Evolutionary conservation across 2,329 filamentous ascomycete genomes (phyloP).

Genomic region (Huntiella abstrusa): DNA sequence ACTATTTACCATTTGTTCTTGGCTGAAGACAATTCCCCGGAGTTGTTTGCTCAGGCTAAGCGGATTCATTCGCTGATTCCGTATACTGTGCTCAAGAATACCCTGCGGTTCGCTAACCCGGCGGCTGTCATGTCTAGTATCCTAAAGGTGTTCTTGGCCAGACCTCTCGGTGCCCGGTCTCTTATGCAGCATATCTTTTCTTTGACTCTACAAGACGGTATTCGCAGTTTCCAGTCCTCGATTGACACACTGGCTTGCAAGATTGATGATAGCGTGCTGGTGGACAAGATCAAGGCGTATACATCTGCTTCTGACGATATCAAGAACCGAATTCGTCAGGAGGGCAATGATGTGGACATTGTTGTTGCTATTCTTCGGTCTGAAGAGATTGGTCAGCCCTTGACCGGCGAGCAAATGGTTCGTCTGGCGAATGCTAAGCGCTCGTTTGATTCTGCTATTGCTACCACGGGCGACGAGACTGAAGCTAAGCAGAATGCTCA

Average conservation of each 20-base stretch:
- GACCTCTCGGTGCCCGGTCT: slow-evolving; percentile 79
- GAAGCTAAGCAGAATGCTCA: slow-evolving; percentile 79
- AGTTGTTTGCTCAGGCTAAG: slow-evolving; percentile 85
- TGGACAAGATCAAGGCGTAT: slow-evolving; percentile 65
- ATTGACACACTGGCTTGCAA: slow-evolving; percentile 62
- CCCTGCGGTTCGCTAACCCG: slow-evolving; percentile 89
- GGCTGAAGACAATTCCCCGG: slow-evolving; percentile 93
- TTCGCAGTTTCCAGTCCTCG: slow-evolving; percentile 65
- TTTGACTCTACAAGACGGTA: slow-evolving; percentile 77
- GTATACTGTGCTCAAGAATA: slow-evolving; percentile 85
- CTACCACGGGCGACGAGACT: slow-evolving; percentile 65
- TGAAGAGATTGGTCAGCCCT: slow-evolving; percentile 44
- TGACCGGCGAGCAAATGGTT: slow-evolving; percentile 58
- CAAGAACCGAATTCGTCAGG: slow-evolving; percentile 54
- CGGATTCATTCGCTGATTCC: slow-evolving; percentile 88
- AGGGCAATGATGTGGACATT: slow-evolving; percentile 55
- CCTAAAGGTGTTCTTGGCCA: slow-evolving; percentile 84
- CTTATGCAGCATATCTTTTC: slow-evolving; percentile 90
- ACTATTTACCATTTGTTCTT: slow-evolving; percentile 95
- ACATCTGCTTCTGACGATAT: slow-evolving; percentile 54
- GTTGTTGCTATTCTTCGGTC: slow-evolving; percentile 72
- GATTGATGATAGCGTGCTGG: slow-evolving; percentile 63
- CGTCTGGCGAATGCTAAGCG: slow-evolving; percentile 88
- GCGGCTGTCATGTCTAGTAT: slow-evolving; percentile 94
- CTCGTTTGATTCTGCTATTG: slow-evolving; percentile 86